Base-by-base conservation (phyloP, 139 green algal species). In the Eudorina sp. region DNA sequence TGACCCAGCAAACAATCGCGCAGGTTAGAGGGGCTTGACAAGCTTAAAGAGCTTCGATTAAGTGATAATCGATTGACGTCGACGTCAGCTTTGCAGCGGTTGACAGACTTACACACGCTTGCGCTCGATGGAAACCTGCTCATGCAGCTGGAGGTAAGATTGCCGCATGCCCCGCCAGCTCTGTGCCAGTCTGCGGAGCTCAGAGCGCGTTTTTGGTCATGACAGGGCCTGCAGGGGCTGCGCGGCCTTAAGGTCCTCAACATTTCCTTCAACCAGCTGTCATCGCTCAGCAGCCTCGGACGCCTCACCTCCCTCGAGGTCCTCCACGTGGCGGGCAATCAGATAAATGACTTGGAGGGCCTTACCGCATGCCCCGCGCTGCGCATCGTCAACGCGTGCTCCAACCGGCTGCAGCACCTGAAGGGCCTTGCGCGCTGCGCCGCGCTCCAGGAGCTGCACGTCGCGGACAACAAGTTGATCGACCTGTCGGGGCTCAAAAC, bases 171-270 rank as follows among this genome's bases (percentile, higher is more conserved):
- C n/a, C n/a, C n/a, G n/a, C n/a, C n/a, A n/a, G n/a, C 7, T 79
- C n/a, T 16, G 23, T 31, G 27, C 31, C 38, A 34, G n/a, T n/a
- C n/a, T n/a, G n/a, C n/a, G n/a, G n/a, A n/a, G 3, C 4, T 72
- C 2, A 58, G 27, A 53, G 13, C 1, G 45, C 43, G 11, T 13
- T 23, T 46, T 23, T 51, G 69, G 31, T 41, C 89, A n/a, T n/a
- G n/a, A n/a, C n/a, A 92, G 89, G 84, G 89, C 18, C 40, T 92
- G 29, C 36, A 66, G 18, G 58, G 69, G 14, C 74, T 92, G 23
- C 80, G 85, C 16, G 53, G 60, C 72, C 81, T 92, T 14, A 83
- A 83, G 16, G 85, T 92, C 31, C 86, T 92, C 23, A 86, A 86
- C 16, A 34, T 89, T 0, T 72, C 90, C 21, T 84, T 88, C 60